These are phyloP conservation scores for Eremomyces bilateralis DNA, from an alignment of 495 filamentous ascomycete species.

Conservation along the genomic window DNA sequence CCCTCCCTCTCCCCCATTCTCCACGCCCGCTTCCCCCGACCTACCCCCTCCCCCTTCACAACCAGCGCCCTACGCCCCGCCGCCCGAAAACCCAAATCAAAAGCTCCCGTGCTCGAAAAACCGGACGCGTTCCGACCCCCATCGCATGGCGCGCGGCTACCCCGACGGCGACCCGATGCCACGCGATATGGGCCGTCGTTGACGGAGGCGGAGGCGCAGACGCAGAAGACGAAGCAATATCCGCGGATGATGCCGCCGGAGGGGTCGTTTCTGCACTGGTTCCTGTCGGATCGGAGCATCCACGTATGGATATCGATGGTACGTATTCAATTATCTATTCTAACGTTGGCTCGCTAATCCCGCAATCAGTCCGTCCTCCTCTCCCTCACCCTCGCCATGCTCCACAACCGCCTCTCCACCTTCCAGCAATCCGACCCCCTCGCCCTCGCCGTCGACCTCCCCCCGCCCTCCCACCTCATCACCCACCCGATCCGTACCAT, in stretches of 20 bases:
- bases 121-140: constrained; percentile 70
- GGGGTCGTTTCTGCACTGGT: constrained; percentile 53
- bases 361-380: constrained; percentile 39
- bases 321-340: constrained; percentile 11
- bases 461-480: constrained; percentile 32
- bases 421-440: constrained; percentile 27
- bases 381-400: constrained; percentile 42
- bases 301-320: constrained; percentile 67
- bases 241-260: constrained; percentile 61
- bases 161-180: constrained; percentile 22
- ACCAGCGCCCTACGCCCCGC: too few species aligned
- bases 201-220: constrained; percentile 32
- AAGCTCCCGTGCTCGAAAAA: constrained; percentile 46
- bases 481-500: constrained; percentile 42
- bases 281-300: constrained; percentile 47
- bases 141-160: constrained; percentile 48
- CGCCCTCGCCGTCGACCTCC: constrained; percentile 50
- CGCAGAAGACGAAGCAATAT: constrained; percentile 44
- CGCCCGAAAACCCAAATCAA: too few species aligned
- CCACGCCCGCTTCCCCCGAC: too few species aligned
- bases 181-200: constrained; percentile 35
- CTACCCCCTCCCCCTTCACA: too few species aligned
- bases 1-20: too few species aligned
- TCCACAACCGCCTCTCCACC: constrained; percentile 41
- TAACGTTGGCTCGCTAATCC: constrained; percentile 1